Evolutionary conservation across 2,329 filamentous ascomycete genomes (phyloP), one percentile per base, ranked within the genome.

Genomic region (Exophiala bonariae): DNA sequence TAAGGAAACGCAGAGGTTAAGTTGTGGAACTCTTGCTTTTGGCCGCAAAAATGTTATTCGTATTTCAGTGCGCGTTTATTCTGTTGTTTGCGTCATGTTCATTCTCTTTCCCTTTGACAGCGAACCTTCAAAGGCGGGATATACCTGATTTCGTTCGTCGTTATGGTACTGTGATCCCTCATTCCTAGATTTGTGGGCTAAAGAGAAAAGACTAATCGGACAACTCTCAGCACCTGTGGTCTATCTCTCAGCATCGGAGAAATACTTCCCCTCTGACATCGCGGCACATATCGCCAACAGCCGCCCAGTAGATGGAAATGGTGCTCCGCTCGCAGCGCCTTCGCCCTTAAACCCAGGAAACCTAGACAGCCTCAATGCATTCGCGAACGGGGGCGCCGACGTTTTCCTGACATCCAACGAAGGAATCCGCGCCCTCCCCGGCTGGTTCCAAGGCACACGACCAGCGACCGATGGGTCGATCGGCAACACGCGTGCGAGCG

Each of bases 381-480:
- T 68, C 42, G 73, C 71, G 1, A 61, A 68, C 44, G 74, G 71
- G 1, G 74, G 74, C 26, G 61, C 58, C 1, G 66, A 72, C 39
- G 68, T 79, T 5, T 79, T 71, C 47, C 58, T 80, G 7, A 78
- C 76, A 1, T 75, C 75, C 3, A 64, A 66, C 11, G 65, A 73
- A 33, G 75, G 77, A 13, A 72, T 78, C 8, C 66, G 69, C 38
- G 68, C 67, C 3, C 60, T 68, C 6, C 75, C 75, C 3, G 33
- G 61, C 7, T 80, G 74, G 73, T 68, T 79, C 34, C 57, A 70
- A 22, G 83, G 83, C 16, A 73, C 78, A 1, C 68, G 65, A 5
- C 82, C 82, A 0, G 71, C 80, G 57, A 58, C 59, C 7, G 62
- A 65, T 4, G 79, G 80, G 5, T 71, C 74, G 46, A 82, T 77